A percentile compares a stretch with the other conserved stretches of the same genome.
Evolutionary conservation across 148 eudicot species (phyloP).

Genomic region (Selenicereus undatus): DNA sequence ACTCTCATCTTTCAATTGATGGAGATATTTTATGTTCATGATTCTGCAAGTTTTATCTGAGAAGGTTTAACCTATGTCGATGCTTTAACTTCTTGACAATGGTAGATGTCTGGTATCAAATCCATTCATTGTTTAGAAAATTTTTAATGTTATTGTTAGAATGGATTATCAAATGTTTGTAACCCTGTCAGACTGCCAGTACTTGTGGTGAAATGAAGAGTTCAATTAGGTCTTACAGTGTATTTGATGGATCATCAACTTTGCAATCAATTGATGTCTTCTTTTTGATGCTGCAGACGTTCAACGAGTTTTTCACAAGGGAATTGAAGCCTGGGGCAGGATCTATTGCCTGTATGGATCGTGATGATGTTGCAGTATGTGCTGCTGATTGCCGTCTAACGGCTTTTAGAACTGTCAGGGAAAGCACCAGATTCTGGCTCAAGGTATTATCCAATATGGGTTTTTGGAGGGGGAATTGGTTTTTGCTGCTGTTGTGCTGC

Average conservation of each 20-base stretch:
- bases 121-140: too few relatives aligned
- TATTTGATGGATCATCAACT: neutral
- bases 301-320: constrained; percentile 90
- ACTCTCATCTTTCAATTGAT: neutral
- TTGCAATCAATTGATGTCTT: constrained; percentile 10
- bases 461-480: neutral
- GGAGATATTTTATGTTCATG: neutral
- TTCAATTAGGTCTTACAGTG: neutral
- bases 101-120: neutral
- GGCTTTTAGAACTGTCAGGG: constrained; percentile 62
- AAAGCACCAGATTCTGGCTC: constrained; percentile 81
- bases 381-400: constrained; percentile 90
- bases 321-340: constrained; percentile 82
- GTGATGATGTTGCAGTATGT: constrained; percentile 83
- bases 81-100: neutral
- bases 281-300: constrained; percentile 58
- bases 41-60: neutral
- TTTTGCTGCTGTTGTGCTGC: neutral
- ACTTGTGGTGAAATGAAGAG: neutral
- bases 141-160: too few relatives aligned
- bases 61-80: neutral
- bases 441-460: constrained; percentile 50
- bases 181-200: neutral
- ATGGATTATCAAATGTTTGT: too few relatives aligned
- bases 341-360: constrained; percentile 59